Conservation (phyloP, 1,284 basidiomycete genomes). For the Rhizoctonia solani region DNA sequence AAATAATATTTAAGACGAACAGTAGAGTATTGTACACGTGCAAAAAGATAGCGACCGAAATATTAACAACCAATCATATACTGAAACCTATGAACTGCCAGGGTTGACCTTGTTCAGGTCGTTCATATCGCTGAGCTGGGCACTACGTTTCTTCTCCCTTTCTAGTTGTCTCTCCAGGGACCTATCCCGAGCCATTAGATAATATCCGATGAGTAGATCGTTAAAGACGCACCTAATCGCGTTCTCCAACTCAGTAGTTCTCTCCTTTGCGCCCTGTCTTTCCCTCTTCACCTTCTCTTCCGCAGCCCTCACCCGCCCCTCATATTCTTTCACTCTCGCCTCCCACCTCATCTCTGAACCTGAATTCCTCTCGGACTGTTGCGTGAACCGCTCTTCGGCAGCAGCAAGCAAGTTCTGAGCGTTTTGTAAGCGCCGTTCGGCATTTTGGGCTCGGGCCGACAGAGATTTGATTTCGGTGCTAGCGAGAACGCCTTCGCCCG, state of each 20-base stretch:
- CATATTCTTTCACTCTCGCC: conserved; percentile 88
- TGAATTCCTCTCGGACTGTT: conserved; percentile 69
- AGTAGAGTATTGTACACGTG: neutral
- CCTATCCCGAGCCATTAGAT: conserved; percentile 48
- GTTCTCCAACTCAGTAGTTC: conserved; percentile 67
- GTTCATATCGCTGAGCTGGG: conserved; percentile 67
- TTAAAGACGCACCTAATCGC: conserved; percentile 63
- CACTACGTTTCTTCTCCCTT: conserved; percentile 66
- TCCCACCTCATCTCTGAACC: conserved; percentile 88
- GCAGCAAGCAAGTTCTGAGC: conserved; percentile 80
- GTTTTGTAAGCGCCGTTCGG: conserved; percentile 80
- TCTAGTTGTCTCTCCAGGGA: conserved; percentile 70
- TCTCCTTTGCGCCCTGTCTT: conserved; percentile 92
- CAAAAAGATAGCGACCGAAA: neutral
- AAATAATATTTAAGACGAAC: neutral
- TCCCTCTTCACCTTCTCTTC: conserved; percentile 96
- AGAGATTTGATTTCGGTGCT: conserved; percentile 66
- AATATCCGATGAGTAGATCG: neutral
- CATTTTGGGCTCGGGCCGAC: conserved; percentile 71
- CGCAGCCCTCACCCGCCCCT: conserved; percentile 77
- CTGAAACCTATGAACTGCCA: conserved; percentile 9
- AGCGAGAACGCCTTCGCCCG: conserved; percentile 60
- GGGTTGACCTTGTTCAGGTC: conserved; percentile 51
- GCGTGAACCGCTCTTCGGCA: conserved; percentile 81
- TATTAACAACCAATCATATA: neutral